These are phyloP conservation scores for Daldinia childiae DNA, from an alignment of 495 filamentous ascomycete genomes.

Conservation along the genomic window DNA sequence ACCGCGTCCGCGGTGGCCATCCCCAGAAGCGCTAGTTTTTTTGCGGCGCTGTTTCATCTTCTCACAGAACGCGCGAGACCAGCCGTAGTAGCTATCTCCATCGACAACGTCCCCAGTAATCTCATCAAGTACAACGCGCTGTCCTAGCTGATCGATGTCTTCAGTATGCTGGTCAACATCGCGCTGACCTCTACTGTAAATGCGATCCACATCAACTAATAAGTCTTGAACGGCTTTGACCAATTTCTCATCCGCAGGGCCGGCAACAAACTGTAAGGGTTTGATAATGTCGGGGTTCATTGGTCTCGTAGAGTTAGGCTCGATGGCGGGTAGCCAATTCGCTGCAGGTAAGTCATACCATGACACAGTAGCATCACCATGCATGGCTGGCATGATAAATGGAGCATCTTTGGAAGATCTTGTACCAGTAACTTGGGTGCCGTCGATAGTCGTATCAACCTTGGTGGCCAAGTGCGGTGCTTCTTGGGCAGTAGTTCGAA, in stretches of 20 bases:
- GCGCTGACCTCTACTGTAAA: constrained; percentile 60
- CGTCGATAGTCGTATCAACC: constrained; percentile 25
- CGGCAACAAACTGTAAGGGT: constrained; percentile 76
- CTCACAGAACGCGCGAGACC: constrained; percentile 82
- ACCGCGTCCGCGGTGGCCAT: constrained; percentile 36
- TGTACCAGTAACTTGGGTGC: constrained; percentile 17
- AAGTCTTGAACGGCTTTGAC: constrained; percentile 73
- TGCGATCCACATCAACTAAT: constrained; percentile 71
- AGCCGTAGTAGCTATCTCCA: constrained; percentile 85
- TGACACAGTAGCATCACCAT: constrained; percentile 78
- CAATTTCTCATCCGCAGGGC: constrained; percentile 74
- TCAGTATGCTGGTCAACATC: constrained; percentile 46
- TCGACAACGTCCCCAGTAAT: constrained; percentile 66
- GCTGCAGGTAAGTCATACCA: constrained; percentile 89
- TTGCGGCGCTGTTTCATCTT: constrained; percentile 75
- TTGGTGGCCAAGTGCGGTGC: constrained; percentile 43
- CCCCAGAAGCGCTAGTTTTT: constrained; percentile 33
- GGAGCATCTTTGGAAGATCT: constrained; percentile 64
- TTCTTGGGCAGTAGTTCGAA: constrained; percentile 66
- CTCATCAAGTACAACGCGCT: constrained; percentile 68
- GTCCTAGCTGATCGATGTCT: constrained; percentile 80
- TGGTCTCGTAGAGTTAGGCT: constrained; percentile 75
- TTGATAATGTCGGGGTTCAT: constrained; percentile 77
- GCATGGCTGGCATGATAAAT: constrained; percentile 75
- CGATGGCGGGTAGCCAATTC: constrained; percentile 80